Base-by-base conservation (phyloP, 306 rosid species). In the Castanospermum australe region DNA sequence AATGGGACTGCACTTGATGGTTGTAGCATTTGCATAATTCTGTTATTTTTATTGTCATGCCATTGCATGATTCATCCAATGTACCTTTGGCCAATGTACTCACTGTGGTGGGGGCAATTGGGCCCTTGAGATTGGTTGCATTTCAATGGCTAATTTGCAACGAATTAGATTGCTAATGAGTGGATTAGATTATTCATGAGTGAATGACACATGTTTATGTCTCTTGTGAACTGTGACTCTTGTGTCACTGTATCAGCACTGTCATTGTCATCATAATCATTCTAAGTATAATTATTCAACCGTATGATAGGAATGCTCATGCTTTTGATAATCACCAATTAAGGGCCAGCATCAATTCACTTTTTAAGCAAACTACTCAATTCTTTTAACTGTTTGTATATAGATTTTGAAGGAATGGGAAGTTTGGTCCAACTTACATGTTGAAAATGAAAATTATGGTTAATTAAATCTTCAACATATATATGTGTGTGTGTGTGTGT, bases 51-150 rank as follows among this genome's bases (percentile, higher is more conserved):
- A 21, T 67, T 59, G 79, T 75, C 79, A 70, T 71, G 83, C 36
- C 68, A 9, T 35, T 28, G 41, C 66, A 79, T 79, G 14, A 86
- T 82, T 77, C 32, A 48, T 75, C 69, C 71, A 75, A 60, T 82
- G 79, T 28, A 78, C 20, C n/a, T n/a, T n/a, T n/a, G n/a, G n/a
- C n/a, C n/a, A n/a, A n/a, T 78, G 76, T 79, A 35, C 47, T 74
- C 18, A 52, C 84, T 82, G 75, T 83, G 73, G 89, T 83, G 87
- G 87, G 84, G 83, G 39, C 81, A 54, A n/a, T n/a, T n/a, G 88
- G 69, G 78, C 78, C 80, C 81, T 68, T 55, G 7, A 4, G 44
- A 45, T 71, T 77, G 45, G 57, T 38, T 76, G 30, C 51, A 75
- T 75, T 78, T 78, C 68, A 74, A 77, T 54, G 73, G 33, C 54